Evolutionary conservation across 2,329 filamentous ascomycete genomes (phyloP).

Genomic region (Fusarium liriodendri): DNA sequence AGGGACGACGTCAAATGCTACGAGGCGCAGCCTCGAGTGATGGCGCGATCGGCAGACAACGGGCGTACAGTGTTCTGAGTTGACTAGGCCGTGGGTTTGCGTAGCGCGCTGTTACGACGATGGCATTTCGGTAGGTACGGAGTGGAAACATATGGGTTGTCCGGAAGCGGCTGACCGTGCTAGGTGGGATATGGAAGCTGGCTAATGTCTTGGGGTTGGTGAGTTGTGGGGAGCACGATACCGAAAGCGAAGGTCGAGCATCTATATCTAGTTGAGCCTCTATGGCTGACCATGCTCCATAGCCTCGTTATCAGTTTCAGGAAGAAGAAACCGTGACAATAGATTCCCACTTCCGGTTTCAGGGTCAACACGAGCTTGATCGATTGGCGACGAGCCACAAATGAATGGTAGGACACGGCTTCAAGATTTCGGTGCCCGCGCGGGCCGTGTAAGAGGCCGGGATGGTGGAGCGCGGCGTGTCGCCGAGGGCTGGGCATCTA

Average conservation of each 20-base stretch:
- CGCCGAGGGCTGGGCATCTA: neutral
- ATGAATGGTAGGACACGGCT: neutral
- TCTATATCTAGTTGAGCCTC: neutral
- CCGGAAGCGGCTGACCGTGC: neutral
- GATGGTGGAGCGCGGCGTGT: neutral
- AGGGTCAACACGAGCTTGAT: neutral
- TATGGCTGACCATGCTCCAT: neutral
- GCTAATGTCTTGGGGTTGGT: too few relatives aligned
- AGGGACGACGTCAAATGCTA: neutral
- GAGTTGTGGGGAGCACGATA: neutral
- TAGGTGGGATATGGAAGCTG: neutral
- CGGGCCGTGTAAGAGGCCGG: neutral
- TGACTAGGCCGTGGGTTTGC: neutral
- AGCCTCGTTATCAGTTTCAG: neutral
- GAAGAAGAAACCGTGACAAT: neutral
- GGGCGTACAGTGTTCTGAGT: neutral
- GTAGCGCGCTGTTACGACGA: neutral
- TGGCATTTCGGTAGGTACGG: neutral
- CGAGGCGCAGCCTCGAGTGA: slow-evolving; percentile 19
- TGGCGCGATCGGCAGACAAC: slow-evolving; percentile 7
- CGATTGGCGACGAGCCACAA: neutral
- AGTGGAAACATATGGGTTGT: neutral
- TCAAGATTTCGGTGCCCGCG: neutral
- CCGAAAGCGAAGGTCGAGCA: neutral
- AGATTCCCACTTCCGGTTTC: neutral